These are phyloP conservation scores for Stachybotrys chartarum DNA, from an alignment of 2,329 filamentous ascomycete genomes.

Conservation along the genomic window DNA sequence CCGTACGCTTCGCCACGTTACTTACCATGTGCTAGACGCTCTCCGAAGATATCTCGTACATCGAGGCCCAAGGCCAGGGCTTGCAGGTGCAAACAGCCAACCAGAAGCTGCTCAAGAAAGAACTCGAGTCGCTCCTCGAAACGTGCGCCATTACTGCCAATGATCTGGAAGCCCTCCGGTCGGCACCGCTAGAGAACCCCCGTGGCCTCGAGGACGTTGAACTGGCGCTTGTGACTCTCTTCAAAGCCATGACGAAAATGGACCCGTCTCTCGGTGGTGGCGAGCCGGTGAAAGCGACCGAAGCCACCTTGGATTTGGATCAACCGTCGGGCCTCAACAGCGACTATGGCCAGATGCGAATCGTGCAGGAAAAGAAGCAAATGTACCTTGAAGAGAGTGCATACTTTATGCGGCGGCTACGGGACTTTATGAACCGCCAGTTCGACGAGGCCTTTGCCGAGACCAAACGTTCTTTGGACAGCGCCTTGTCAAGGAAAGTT, in stretches of 20 bases:
- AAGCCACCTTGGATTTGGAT: constrained; percentile 33
- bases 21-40: constrained; percentile 56
- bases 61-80: constrained; percentile 94
- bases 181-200: constrained; percentile 64
- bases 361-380: constrained; percentile 89
- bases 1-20: neutral
- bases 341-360: constrained; percentile 83
- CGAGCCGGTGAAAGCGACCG: constrained; percentile 40
- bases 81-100: constrained; percentile 96
- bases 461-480: constrained; percentile 57
- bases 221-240: constrained; percentile 67
- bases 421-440: constrained; percentile 73
- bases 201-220: constrained; percentile 74
- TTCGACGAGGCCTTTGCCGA: constrained; percentile 71
- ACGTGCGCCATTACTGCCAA: constrained; percentile 84
- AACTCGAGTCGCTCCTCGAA: constrained; percentile 80
- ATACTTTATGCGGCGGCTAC: constrained; percentile 70
- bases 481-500: constrained; percentile 56
- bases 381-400: constrained; percentile 73
- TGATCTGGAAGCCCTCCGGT: constrained; percentile 61
- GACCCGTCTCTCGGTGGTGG: constrained; percentile 66
- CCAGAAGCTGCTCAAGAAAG: constrained; percentile 85
- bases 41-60: constrained; percentile 92
- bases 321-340: constrained; percentile 52
- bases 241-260: constrained; percentile 89